A percentile compares a stretch with the other conserved stretches of the same genome.
Evolutionary conservation across 1,284 basidiomycete species (phyloP).

Genomic region (Lentinula novae-zelandiae): DNA sequence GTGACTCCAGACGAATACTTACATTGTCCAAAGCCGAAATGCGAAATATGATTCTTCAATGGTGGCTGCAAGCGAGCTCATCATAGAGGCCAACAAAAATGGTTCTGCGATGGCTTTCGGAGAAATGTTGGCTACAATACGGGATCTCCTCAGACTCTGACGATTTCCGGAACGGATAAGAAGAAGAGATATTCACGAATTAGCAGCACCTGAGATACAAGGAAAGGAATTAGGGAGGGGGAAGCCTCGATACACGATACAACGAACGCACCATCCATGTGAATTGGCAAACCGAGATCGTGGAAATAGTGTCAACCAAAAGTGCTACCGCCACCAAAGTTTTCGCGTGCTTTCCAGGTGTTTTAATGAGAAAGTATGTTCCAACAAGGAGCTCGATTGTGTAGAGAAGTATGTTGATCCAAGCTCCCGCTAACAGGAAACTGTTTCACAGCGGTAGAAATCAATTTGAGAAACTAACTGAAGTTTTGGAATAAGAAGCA

Average conservation of each 20-base stretch:
- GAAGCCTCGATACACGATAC: neutral
- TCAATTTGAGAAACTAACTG: neutral
- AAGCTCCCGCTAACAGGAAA: neutral
- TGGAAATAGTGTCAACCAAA: neutral
- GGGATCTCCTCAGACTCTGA: neutral
- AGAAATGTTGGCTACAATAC: neutral
- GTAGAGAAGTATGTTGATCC: neutral
- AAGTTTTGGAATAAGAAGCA: neutral
- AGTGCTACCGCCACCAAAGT: neutral
- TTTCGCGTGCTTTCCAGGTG: neutral
- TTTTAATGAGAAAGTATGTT: neutral
- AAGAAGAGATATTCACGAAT: neutral
- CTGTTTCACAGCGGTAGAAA: neutral
- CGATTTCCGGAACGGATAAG: neutral
- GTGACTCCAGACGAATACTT: neutral
- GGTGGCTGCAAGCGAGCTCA: neutral
- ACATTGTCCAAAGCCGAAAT: constrained; percentile 3
- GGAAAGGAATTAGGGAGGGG: neutral
- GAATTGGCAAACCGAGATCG: neutral
- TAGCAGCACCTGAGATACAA: neutral
- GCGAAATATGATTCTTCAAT: constrained; percentile 2
- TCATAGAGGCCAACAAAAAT: neutral
- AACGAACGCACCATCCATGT: neutral
- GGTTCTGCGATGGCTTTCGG: neutral
- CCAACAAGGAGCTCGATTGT: neutral